These are phyloP conservation scores for Striga asiatica DNA, from an alignment of 257 asterid genomes.

Conservation along the genomic window DNA sequence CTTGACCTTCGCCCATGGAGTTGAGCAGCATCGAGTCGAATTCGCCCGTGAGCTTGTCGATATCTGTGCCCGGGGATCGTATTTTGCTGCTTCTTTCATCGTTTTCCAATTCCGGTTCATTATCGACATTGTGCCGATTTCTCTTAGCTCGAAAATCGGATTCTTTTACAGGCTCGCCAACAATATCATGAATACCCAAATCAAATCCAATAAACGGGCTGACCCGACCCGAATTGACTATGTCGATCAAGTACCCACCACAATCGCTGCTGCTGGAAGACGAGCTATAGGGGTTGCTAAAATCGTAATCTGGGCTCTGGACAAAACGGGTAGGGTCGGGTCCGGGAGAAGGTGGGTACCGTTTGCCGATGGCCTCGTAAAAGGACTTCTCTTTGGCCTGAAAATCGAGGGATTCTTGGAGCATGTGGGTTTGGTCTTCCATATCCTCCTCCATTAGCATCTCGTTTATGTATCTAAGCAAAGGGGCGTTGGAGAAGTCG, in stretches of 20 bases:
- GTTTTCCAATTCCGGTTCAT: slow-evolving; percentile 32
- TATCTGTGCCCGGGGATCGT: slow-evolving; percentile 20
- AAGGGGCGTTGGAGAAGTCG: slow-evolving; percentile 30
- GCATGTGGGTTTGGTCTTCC: slow-evolving; percentile 39
- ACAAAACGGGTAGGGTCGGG: slow-evolving; percentile 1
- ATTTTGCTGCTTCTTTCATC: slow-evolving; percentile 37
- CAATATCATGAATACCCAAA: too few species aligned
- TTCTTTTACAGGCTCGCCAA: too few species aligned
- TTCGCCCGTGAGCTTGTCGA: slow-evolving; percentile 17
- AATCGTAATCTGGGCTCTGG: slow-evolving; percentile 7
- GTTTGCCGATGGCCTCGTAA: slow-evolving; percentile 38
- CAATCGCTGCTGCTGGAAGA: slow-evolving; percentile 6
- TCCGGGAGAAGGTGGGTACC: slow-evolving; percentile 25
- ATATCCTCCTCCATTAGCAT: slow-evolving; percentile 58
- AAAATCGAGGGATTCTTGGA: slow-evolving; percentile 41
- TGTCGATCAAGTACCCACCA: background rate
- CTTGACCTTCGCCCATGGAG: slow-evolving; percentile 25
- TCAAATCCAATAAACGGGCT: too few species aligned
- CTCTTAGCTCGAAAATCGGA: slow-evolving; percentile 20
- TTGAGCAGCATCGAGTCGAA: slow-evolving; percentile 37
- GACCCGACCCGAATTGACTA: background rate
- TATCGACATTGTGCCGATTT: slow-evolving; percentile 17
- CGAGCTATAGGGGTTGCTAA: background rate
- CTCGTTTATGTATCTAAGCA: slow-evolving; percentile 32
- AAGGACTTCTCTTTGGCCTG: slow-evolving; percentile 45